Base-by-base conservation (phyloP, 2,329 filamentous ascomycete genomes). In the Exophiala sp. region DNA sequence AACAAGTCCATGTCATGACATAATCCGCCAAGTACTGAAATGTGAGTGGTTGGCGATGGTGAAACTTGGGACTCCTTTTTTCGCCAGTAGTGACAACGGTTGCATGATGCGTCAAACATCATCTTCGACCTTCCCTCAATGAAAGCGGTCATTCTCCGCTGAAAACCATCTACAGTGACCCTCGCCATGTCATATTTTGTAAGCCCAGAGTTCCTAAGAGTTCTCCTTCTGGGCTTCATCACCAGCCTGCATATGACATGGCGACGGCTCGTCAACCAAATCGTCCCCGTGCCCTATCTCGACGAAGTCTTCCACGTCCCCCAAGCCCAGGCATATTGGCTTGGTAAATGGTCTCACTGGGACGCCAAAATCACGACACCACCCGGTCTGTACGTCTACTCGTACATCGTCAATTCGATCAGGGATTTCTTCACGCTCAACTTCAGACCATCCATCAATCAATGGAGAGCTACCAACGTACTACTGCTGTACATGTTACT, bases 321-420 rank as follows among this genome's bases (percentile, higher is more conserved):
- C 0, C 94, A 99, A 72, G 91, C 91, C 0, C 89, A 95, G 65
- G 83, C 82, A 29, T 99, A 96, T 70, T 96, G 91, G 69, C 32
- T 45, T 1, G 85, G 87, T 9, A 80, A 80, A 50, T 95, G 87
- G 74, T 68, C 71, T 10, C 78, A 89, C 52, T 99, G 94, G 94
- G 91, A 99, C 71, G 87, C 92, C 55, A 99, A 97, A 69, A 94
- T 99, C 67, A 99, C 94, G 0, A 99, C 94, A 1, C 94, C 94
- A 0, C 92, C 94, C 0, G 94, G 91, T 33, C 75, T 99, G 75
- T 91, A 78, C 65, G 77, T 75, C 43, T 68, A 62, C 61, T 70
- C 71, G 75, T 90, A 77, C 68, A 74, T 54, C 4, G 47, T 64
- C 57, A 62, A 54, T 39, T 47, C 53, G 40, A 79, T 83, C 59